These are phyloP conservation scores for Dioszegia aurantiaca DNA, from an alignment of 768 basidiomycete species.

Conservation along the genomic window DNA sequence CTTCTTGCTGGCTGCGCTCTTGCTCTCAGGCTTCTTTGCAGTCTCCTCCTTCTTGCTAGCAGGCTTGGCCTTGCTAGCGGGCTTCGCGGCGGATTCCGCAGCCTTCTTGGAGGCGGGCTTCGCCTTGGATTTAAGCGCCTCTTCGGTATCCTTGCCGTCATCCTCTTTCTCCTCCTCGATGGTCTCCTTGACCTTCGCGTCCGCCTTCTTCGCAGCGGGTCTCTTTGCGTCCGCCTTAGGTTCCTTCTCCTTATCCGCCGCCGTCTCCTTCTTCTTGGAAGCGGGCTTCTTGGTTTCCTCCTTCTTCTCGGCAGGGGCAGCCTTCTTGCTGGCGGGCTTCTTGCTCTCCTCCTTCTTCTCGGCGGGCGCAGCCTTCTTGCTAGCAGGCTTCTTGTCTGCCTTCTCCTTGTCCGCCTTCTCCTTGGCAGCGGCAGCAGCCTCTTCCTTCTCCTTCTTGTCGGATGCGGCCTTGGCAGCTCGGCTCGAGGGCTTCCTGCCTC, in stretches of 20 bases:
- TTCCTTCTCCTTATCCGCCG: slow-evolving; percentile 2
- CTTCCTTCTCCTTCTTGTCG: slow-evolving; percentile 23
- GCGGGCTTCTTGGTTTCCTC: slow-evolving; percentile 14
- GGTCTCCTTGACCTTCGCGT: not conserved
- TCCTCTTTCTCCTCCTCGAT: slow-evolving; percentile 6
- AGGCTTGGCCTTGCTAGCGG: slow-evolving; percentile 19
- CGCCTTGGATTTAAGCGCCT: not conserved
- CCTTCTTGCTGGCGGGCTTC: slow-evolving; percentile 25
- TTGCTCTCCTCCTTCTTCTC: slow-evolving; percentile 20
- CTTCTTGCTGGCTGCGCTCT: slow-evolving; percentile 10
- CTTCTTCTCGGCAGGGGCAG: slow-evolving; percentile 14
- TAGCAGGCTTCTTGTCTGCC: slow-evolving; percentile 21
- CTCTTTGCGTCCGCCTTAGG: slow-evolving; percentile 2
- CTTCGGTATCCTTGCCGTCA: not conserved
- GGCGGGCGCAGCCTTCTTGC: slow-evolving; percentile 17
- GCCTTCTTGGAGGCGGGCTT: slow-evolving; percentile 18
- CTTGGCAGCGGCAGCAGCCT: slow-evolving; percentile 5
- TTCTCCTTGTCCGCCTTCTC: slow-evolving; percentile 23
- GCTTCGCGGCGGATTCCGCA: slow-evolving; percentile 10
- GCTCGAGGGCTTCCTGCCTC: slow-evolving; percentile 4
- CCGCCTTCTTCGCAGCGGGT: slow-evolving; percentile 13
- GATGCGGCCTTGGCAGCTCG: slow-evolving; percentile 19
- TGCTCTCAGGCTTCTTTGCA: slow-evolving; percentile 17
- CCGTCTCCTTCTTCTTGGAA: slow-evolving; percentile 3
- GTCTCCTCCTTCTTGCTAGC: slow-evolving; percentile 22